Evolutionary conservation across 2,329 filamentous ascomycete genomes (phyloP).

Genomic region (Diplodia corticola): DNA sequence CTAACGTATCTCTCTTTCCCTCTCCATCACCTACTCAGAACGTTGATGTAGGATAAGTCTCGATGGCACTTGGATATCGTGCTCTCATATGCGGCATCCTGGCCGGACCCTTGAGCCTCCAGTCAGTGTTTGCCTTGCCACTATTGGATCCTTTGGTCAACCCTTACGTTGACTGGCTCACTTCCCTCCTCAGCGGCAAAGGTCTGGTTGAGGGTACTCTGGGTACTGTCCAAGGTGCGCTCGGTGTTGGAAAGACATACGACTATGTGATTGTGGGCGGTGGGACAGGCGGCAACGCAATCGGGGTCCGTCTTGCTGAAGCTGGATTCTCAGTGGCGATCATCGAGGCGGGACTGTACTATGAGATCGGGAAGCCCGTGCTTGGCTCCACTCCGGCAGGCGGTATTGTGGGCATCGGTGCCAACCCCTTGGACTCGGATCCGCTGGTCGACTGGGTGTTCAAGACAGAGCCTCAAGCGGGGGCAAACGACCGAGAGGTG

Average conservation of each 20-base stretch:
- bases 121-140: background rate
- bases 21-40: background rate
- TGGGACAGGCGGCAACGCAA: constrained; percentile 28
- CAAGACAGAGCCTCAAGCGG: constrained; percentile 28
- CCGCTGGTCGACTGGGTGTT: constrained; percentile 35
- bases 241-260: background rate
- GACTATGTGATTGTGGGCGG: constrained; percentile 26
- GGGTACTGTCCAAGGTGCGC: background rate
- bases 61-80: background rate
- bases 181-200: constrained; percentile 24
- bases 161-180: background rate
- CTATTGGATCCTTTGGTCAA: background rate
- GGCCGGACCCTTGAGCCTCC: background rate
- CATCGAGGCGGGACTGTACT: constrained; percentile 37
- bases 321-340: constrained; percentile 31
- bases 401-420: constrained; percentile 30
- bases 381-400: constrained; percentile 29
- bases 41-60: background rate
- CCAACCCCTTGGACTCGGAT: constrained; percentile 27
- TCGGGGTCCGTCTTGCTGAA: constrained; percentile 29
- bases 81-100: background rate
- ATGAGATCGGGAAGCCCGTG: constrained; percentile 32
- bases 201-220: constrained; percentile 11
- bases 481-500: constrained; percentile 22
- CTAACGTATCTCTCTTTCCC: background rate